phyloP scores from a whole-genome alignment of 306 rosid genomes.

The Arachis stenosperma region DNA sequence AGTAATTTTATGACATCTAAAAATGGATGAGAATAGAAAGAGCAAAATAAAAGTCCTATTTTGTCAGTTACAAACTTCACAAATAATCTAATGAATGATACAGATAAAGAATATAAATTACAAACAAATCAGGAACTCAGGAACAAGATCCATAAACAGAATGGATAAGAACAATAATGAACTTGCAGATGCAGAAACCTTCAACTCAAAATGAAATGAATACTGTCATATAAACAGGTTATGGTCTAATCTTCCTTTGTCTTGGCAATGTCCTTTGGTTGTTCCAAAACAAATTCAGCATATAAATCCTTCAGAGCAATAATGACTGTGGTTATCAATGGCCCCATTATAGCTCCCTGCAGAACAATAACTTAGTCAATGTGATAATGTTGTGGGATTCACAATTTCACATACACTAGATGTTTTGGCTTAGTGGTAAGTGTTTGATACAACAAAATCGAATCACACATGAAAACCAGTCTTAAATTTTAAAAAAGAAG shows the following conservation, averaged over 20 bases:
- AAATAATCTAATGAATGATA: constrained; percentile 28
- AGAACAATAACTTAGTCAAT: constrained; percentile 14
- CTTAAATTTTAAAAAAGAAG: background rate
- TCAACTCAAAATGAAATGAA: constrained; percentile 28
- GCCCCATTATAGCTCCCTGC: constrained; percentile 93
- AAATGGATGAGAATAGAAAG: background rate
- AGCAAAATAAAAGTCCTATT: background rate
- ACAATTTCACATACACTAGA: background rate
- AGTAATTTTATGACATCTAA: background rate
- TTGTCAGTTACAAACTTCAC: background rate
- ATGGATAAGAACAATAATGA: constrained; percentile 37
- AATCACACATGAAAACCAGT: background rate
- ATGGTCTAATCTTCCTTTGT: constrained; percentile 35
- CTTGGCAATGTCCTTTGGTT: constrained; percentile 41
- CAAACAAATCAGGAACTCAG: constrained; percentile 27
- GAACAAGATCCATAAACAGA: constrained; percentile 27
- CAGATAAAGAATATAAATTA: constrained; percentile 17
- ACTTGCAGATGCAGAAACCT: constrained; percentile 5
- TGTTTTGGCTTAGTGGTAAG: background rate
- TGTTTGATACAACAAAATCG: no score
- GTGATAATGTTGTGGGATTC: background rate
- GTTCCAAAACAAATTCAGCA: constrained; percentile 71
- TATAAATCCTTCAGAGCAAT: constrained; percentile 76
- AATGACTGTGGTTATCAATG: constrained; percentile 77
- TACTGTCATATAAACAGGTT: constrained; percentile 13